These are phyloP conservation scores for Phlyctochytrium bullatum DNA, from an alignment of 192 early-diverging fungal species.

Conservation along the genomic window DNA sequence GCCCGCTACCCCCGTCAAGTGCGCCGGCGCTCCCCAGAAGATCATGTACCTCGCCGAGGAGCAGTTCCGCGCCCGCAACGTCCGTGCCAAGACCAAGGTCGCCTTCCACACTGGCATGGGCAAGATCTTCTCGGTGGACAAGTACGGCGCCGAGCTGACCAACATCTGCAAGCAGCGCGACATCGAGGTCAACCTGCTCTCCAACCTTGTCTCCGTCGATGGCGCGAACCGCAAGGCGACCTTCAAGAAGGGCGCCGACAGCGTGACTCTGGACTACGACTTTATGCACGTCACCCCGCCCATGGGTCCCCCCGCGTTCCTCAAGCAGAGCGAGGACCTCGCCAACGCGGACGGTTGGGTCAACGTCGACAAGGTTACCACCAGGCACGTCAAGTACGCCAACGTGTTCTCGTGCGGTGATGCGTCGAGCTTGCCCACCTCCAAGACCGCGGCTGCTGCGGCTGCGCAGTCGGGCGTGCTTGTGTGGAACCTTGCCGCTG, in stretches of 20 bases:
- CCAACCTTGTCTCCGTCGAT: slow-evolving; percentile 69
- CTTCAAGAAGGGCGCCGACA: slow-evolving; percentile 63
- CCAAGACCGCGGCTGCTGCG: slow-evolving; percentile 89
- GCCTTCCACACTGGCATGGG: slow-evolving; percentile 77
- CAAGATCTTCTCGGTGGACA: slow-evolving; percentile 84
- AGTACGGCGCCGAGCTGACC: slow-evolving; percentile 73
- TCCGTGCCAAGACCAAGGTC: slow-evolving; percentile 66
- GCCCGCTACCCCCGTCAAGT: slow-evolving; percentile 84
- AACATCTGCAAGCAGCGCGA: slow-evolving; percentile 64
- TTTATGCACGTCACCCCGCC: slow-evolving; percentile 86
- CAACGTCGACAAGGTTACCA: slow-evolving; percentile 74
- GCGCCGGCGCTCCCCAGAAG: slow-evolving; percentile 86
- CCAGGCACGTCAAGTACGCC: slow-evolving; percentile 73
- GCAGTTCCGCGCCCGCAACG: slow-evolving; percentile 64
- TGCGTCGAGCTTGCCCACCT: slow-evolving; percentile 79
- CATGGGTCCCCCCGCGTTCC: slow-evolving; percentile 75
- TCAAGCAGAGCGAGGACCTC: slow-evolving; percentile 53
- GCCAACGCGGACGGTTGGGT: slow-evolving; percentile 80
- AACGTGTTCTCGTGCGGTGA: slow-evolving; percentile 84
- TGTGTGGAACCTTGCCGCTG: slow-evolving; percentile 68
- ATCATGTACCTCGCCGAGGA: slow-evolving; percentile 87
- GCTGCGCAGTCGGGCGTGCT: slow-evolving; percentile 74
- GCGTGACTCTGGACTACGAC: slow-evolving; percentile 67
- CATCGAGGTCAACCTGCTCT: slow-evolving; percentile 68
- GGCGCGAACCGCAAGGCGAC: slow-evolving; percentile 65